A percentile compares a stretch with the other conserved stretches of the same genome.
Evolutionary conservation across 2,329 filamentous ascomycete genomes (phyloP).

Genomic region (Clonostachys solani): DNA sequence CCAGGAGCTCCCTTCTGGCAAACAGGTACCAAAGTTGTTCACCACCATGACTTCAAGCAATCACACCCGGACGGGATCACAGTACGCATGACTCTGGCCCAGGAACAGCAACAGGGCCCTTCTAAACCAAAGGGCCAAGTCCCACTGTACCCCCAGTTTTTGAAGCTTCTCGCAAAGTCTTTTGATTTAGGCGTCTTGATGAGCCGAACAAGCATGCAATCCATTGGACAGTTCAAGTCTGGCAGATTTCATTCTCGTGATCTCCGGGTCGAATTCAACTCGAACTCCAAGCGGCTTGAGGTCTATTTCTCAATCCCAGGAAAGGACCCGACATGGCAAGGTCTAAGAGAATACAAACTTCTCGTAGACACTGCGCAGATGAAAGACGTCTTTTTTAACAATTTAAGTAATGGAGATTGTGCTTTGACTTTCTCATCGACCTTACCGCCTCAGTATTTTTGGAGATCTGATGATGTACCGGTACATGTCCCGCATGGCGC

Average conservation of each 20-base stretch:
- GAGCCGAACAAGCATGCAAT: conserved; percentile 41
- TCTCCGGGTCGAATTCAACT: conserved; percentile 22
- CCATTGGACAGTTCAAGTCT: neutral
- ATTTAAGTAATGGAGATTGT: conserved; percentile 16
- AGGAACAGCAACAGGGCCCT: too few relatives aligned
- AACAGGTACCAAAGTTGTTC: too few relatives aligned
- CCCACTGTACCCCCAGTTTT: too few relatives aligned
- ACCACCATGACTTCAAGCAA: too few relatives aligned
- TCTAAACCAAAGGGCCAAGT: too few relatives aligned
- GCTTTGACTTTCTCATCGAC: conserved; percentile 42
- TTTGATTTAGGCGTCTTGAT: conserved; percentile 61
- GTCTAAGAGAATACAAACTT: conserved; percentile 28
- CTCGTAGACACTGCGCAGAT: conserved; percentile 41
- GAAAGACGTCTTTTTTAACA: conserved; percentile 30
- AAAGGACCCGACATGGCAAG: conserved; percentile 3
- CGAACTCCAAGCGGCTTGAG: conserved; percentile 16
- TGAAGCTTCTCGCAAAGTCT: neutral
- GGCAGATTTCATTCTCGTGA: neutral
- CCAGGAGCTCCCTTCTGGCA: too few relatives aligned
- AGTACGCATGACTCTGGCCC: too few relatives aligned
- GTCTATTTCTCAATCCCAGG: conserved; percentile 20
- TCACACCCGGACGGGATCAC: too few relatives aligned
- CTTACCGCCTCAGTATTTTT: conserved; percentile 43
- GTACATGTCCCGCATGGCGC: conserved; percentile 23
- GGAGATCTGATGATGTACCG: conserved; percentile 22